phyloP scores from a whole-genome alignment of 208 protist genomes.

The Spongospora subterranea region DNA sequence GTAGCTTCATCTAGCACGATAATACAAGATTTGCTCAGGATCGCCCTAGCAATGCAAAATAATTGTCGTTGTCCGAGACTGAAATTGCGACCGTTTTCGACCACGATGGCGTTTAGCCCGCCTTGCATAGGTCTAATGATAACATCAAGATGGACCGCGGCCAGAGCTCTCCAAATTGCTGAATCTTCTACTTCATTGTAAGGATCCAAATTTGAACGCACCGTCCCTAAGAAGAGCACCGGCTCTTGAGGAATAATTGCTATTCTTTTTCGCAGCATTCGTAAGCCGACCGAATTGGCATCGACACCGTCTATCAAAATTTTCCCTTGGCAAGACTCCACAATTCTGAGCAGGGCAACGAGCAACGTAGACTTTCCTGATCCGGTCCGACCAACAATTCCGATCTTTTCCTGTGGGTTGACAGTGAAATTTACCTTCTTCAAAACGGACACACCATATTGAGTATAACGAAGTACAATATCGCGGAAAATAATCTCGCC shows the following conservation, averaged over 20 bases:
- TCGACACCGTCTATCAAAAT: constrained; percentile 71
- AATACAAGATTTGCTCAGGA: constrained; percentile 64
- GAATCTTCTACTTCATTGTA: neutral
- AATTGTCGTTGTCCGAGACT: constrained; percentile 69
- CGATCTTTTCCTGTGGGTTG: constrained; percentile 66
- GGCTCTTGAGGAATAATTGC: constrained; percentile 70
- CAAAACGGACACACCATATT: constrained; percentile 17
- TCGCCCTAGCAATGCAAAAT: constrained; percentile 69
- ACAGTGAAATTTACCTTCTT: constrained; percentile 56
- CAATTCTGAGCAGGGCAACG: constrained; percentile 54
- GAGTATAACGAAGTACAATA: constrained; percentile 51
- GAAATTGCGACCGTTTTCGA: constrained; percentile 65
- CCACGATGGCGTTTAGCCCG: constrained; percentile 55
- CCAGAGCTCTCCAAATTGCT: neutral
- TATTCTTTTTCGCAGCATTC: constrained; percentile 19
- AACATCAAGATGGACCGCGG: constrained; percentile 7
- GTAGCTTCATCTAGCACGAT: constrained; percentile 71
- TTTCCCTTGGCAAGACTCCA: constrained; percentile 56
- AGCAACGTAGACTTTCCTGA: neutral
- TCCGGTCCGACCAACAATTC: constrained; percentile 69
- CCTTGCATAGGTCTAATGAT: neutral
- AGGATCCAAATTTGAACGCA: constrained; percentile 68
- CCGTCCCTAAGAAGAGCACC: constrained; percentile 68
- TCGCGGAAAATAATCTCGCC: neutral
- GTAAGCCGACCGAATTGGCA: constrained; percentile 37